These are phyloP conservation scores for Heterobasidion parviporum DNA, from an alignment of 1,284 basidiomycete genomes.

Conservation along the genomic window DNA sequence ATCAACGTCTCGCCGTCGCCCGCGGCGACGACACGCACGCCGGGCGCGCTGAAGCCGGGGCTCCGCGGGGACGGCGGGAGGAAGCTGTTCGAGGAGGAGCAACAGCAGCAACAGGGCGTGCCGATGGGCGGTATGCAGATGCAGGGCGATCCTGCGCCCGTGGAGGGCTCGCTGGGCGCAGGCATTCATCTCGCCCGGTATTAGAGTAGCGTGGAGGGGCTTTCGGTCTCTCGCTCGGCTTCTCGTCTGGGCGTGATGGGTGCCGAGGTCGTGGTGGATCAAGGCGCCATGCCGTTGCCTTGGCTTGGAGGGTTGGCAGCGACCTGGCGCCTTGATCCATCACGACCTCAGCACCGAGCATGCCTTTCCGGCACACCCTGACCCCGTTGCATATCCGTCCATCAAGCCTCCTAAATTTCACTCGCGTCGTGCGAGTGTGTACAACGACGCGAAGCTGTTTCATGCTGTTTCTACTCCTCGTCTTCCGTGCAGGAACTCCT, in stretches of 20 bases:
- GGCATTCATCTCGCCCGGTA: conserved; percentile 11
- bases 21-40: conserved; percentile 12
- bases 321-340: no score
- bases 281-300: no score
- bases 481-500: neutral
- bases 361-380: neutral
- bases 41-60: conserved; percentile 16
- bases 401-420: no score
- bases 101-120: conserved; percentile 13
- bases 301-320: no score
- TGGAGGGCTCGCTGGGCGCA: conserved; percentile 8
- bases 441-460: neutral
- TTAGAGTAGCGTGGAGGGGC: conserved; percentile 1
- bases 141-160: conserved; percentile 3
- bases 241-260: neutral
- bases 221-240: neutral
- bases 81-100: conserved; percentile 65
- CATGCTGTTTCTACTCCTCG: neutral
- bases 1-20: conserved; percentile 68
- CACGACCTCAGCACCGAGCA: neutral
- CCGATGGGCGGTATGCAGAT: conserved; percentile 5
- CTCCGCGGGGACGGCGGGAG: conserved; percentile 55
- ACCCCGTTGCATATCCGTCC: conserved; percentile 2
- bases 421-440: no score
- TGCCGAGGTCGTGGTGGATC: neutral